These are phyloP conservation scores for Capillidium rhysosporum DNA, from an alignment of 371 early-diverging fungal genomes.

Conservation along the genomic window DNA sequence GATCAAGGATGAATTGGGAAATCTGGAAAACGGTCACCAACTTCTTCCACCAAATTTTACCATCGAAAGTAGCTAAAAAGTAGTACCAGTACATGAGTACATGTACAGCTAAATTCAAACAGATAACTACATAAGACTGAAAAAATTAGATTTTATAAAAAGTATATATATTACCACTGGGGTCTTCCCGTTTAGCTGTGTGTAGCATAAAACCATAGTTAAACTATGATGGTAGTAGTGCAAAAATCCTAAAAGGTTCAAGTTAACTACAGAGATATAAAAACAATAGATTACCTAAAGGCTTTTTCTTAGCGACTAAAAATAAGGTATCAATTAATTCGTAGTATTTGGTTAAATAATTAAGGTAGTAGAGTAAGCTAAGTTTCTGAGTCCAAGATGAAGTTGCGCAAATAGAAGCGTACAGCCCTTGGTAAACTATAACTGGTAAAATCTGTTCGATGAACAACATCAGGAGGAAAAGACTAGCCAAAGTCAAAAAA, in stretches of 20 bases:
- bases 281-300: constrained; percentile 19
- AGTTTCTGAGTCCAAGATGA: constrained; percentile 48
- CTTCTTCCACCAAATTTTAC: constrained; percentile 83
- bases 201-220: constrained; percentile 74
- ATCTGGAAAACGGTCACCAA: constrained; percentile 79
- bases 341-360: constrained; percentile 73
- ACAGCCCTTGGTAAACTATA: constrained; percentile 33
- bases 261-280: constrained; percentile 13
- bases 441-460: constrained; percentile 49
- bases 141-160: not conserved
- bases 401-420: constrained; percentile 44
- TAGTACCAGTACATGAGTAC: constrained; percentile 86
- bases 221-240: constrained; percentile 82
- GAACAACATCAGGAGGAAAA: constrained; percentile 34
- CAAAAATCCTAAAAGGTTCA: constrained; percentile 4
- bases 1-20: constrained; percentile 70
- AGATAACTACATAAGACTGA: constrained; percentile 54
- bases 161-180: constrained; percentile 42
- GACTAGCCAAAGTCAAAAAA: constrained; percentile 40
- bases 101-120: constrained; percentile 74
- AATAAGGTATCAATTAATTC: constrained; percentile 59
- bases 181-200: constrained; percentile 57
- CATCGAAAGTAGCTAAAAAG: constrained; percentile 64
- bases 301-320: constrained; percentile 49
- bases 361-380: constrained; percentile 59